phyloP scores from a whole-genome alignment of 805 yeast genomes.

The Kazachstania africana region DNA sequence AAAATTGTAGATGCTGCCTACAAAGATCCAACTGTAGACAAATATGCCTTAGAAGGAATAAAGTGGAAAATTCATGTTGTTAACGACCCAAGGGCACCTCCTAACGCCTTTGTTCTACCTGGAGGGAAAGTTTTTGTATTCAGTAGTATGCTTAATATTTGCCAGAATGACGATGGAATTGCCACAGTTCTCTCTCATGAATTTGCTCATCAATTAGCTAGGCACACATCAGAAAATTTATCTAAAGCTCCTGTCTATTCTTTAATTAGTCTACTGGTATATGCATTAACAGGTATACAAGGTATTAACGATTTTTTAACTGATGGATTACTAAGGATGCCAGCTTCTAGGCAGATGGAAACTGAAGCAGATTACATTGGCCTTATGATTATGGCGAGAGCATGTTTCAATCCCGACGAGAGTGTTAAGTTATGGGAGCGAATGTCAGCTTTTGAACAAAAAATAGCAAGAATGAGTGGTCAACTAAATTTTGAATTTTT shows the following conservation, averaged over 20 bases:
- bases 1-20: conserved; percentile 51
- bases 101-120: conserved; percentile 93
- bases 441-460: conserved; percentile 47
- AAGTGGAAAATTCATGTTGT: conserved; percentile 77
- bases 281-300: conserved; percentile 50
- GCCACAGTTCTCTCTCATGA: conserved; percentile 96
- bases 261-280: conserved; percentile 39
- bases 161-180: conserved; percentile 75
- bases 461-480: conserved; percentile 9
- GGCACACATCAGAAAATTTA: conserved; percentile 78
- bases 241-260: conserved; percentile 67
- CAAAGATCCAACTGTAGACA: conserved; percentile 28
- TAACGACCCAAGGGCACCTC: conserved; percentile 59
- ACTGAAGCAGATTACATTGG: conserved; percentile 95
- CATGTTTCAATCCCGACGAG: conserved; percentile 72
- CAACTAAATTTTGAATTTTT: conserved; percentile 45
- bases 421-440: conserved; percentile 74
- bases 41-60: conserved; percentile 20
- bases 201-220: conserved; percentile 85
- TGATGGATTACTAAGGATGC: conserved; percentile 53
- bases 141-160: conserved; percentile 63
- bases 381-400: conserved; percentile 77
- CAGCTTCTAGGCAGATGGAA: conserved; percentile 89
- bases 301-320: conserved; percentile 41
- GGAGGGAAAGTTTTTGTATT: conserved; percentile 93